Base-by-base conservation (phyloP, 805 yeast species). In the Yarrowia keelungensis region DNA sequence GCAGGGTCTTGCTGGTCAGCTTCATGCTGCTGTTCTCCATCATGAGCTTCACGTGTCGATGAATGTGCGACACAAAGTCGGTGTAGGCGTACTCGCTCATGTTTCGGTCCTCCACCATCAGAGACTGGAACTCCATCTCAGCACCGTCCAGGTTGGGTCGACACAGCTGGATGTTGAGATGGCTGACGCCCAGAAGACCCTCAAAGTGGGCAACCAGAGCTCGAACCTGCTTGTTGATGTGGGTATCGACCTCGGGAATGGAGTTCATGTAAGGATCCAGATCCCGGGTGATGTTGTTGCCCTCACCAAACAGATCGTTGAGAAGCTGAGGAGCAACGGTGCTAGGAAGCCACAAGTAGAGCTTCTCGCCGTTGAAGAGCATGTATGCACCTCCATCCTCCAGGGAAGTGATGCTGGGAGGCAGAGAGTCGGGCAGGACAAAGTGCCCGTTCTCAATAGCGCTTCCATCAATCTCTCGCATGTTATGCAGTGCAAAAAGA, bases 311-410 rank as follows among this genome's bases (percentile, higher is more conserved):
- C 69, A 95, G 78, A 76, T 93, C 98, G 71, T 85, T 81, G 43
- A 93, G 74, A 32, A 95, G 80, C 69, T 86, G 77, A 10, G 89
- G 86, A 72, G 89, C 87, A 0, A 90, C 90, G 51, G 86, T 84
- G 19, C 85, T 85, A 76, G 90, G 91, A 50, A 93, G 80, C 87
- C 90, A 89, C 45, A 93, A 79, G 65, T 81, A 81, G 3, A 87
- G 81, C 14, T 79, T 74, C 26, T 80, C 81, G 19, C 97, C 94
- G 73, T 91, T 86, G 80, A 90, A 92, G 22, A 89, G 78, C 58
- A 95, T 75, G 77, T 90, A 92, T 9, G 90, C 92, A 8, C 97
- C 96, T 51, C 92, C 91, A 67, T 84, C 81, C 70, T 86, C 79
- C 67, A 85, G 74, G 49, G 77, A 74, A 53, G 79, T 68, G 15